phyloP scores from a whole-genome alignment of 1,284 basidiomycete genomes.

The Veloboletus limbatus region DNA sequence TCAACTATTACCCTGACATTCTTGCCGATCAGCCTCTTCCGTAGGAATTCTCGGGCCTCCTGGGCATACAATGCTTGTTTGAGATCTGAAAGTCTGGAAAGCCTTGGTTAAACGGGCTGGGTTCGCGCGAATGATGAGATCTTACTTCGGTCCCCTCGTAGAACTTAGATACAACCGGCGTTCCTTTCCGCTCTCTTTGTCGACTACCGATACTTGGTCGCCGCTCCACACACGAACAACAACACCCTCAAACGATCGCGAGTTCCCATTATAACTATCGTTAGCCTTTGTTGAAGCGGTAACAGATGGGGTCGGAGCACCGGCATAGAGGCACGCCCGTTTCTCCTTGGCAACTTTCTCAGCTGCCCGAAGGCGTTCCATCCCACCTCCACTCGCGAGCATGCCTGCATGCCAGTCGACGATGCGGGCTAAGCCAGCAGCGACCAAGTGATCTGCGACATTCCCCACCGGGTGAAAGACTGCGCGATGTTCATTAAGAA shows the following conservation, averaged over 20 bases:
- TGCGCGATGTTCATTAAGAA: constrained; percentile 25
- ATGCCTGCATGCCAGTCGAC: constrained; percentile 99
- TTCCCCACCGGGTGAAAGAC: constrained; percentile 92
- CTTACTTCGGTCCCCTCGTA: constrained; percentile 80
- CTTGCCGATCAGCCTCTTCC: constrained; percentile 91
- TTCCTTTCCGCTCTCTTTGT: constrained; percentile 75
- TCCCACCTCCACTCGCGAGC: constrained; percentile 75
- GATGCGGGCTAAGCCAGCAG: constrained; percentile 84
- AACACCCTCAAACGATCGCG: constrained; percentile 72
- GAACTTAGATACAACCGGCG: constrained; percentile 87
- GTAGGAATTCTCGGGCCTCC: constrained; percentile 89
- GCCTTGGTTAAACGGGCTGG: constrained; percentile 8
- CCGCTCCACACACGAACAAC: constrained; percentile 90
- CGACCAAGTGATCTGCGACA: constrained; percentile 87
- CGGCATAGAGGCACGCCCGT: constrained; percentile 77
- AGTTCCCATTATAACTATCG: constrained; percentile 28
- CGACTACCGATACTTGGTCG: constrained; percentile 84
- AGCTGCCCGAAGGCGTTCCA: constrained; percentile 83
- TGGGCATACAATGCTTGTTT: constrained; percentile 88
- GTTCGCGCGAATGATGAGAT: constrained; percentile 2
- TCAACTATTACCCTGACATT: constrained; percentile 81
- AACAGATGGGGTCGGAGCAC: constrained; percentile 34
- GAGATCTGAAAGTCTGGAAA: constrained; percentile 67
- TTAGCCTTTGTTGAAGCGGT: constrained; percentile 43
- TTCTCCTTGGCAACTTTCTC: constrained; percentile 87